Evolutionary conservation across 2,329 filamentous ascomycete species (phyloP).

Genomic region (Fragosphaeria purpurea): DNA sequence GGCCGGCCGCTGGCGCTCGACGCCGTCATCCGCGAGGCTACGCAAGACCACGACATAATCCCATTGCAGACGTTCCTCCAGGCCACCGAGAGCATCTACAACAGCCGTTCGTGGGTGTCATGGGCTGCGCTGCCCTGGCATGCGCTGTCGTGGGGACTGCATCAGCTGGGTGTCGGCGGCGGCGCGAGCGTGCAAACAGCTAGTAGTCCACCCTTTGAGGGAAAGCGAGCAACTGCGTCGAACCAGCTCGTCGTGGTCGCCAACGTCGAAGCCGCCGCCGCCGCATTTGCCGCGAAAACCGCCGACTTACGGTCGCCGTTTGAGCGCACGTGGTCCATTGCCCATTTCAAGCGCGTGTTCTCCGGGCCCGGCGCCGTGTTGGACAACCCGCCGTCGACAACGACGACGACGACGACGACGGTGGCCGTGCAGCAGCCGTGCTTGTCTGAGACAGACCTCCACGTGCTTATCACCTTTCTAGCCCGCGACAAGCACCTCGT

Average conservation of each 20-base stretch:
- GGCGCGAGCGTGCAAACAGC: constrained; percentile 12
- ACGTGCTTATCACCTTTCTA: constrained; percentile 60
- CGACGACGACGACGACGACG: background rate
- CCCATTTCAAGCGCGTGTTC: constrained; percentile 53
- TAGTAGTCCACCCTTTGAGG: too few relatives aligned
- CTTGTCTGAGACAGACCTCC: constrained; percentile 55
- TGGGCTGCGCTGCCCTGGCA: constrained; percentile 63
- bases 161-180: constrained; percentile 51
- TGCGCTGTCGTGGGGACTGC: constrained; percentile 65
- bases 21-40: constrained; percentile 65
- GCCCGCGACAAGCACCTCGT: constrained; percentile 54
- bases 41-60: constrained; percentile 59
- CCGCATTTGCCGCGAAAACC: constrained; percentile 39
- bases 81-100: constrained; percentile 61
- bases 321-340: constrained; percentile 57
- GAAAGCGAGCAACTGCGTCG: constrained; percentile 23
- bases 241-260: constrained; percentile 57
- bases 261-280: constrained; percentile 51
- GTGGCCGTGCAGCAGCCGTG: constrained; percentile 24
- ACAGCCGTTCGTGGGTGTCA: constrained; percentile 53
- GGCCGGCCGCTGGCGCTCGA: constrained; percentile 74
- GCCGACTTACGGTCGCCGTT: constrained; percentile 39
- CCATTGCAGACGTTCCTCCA: constrained; percentile 58
- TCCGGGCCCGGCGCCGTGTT: constrained; percentile 35
- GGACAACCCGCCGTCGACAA: background rate